These are phyloP conservation scores for Globisporangium paddicum DNA, from an alignment of 352 stramenopile genomes.

Conservation along the genomic window DNA sequence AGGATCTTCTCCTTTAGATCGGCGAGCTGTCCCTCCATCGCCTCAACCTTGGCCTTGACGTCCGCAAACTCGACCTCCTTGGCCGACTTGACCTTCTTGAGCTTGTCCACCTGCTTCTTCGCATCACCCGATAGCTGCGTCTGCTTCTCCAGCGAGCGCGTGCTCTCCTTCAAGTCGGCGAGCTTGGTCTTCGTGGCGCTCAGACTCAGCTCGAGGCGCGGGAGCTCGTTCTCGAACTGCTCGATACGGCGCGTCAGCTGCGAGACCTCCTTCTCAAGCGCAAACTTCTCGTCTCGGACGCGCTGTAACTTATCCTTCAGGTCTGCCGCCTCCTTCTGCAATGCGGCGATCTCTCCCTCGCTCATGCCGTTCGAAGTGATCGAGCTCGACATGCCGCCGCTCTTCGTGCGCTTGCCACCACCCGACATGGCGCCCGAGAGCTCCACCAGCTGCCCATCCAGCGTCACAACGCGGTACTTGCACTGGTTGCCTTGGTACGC, in stretches of 20 bases:
- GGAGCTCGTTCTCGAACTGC: constrained; percentile 85
- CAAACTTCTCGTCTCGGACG: constrained; percentile 57
- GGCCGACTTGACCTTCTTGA: constrained; percentile 78
- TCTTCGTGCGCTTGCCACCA: constrained; percentile 91
- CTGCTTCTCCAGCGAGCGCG: constrained; percentile 77
- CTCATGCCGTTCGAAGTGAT: constrained; percentile 42
- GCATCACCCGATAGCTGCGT: constrained; percentile 85
- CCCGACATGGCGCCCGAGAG: constrained; percentile 99
- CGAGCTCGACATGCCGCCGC: constrained; percentile 91
- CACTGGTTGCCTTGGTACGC: constrained; percentile 91
- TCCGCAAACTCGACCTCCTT: constrained; percentile 87
- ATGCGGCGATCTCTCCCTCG: constrained; percentile 47
- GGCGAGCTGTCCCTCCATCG: constrained; percentile 76
- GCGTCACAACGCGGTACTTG: constrained; percentile 96
- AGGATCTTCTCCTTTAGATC: constrained; percentile 95
- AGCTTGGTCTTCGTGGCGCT: constrained; percentile 60
- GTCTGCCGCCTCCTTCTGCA: constrained; percentile 54
- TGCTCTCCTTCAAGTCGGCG: constrained; percentile 55
- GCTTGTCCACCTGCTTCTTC: constrained; percentile 78
- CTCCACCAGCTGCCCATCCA: constrained; percentile 97
- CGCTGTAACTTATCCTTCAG: constrained; percentile 50
- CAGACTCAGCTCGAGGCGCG: constrained; percentile 88
- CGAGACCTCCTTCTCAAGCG: constrained; percentile 82
- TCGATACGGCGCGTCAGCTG: constrained; percentile 87
- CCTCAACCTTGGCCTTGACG: constrained; percentile 59